Evolutionary conservation across 805 yeast species (phyloP), one percentile per base, ranked within the genome.

Genomic region (Candida succiphila): DNA sequence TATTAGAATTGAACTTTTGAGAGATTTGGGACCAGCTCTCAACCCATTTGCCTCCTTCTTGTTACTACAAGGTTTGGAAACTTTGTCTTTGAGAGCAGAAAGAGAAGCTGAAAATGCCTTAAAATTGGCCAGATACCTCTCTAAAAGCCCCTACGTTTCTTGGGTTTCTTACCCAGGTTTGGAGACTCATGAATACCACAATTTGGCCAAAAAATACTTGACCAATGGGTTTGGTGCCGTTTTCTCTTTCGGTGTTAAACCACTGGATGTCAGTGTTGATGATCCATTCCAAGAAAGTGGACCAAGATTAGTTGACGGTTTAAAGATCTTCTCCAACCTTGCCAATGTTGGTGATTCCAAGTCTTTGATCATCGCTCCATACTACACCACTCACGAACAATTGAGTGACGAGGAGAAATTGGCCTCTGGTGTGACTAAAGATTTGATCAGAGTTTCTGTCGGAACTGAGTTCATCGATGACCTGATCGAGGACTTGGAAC

Each of bases 261-360:
- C 71, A 34, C 56, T 75, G 38, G 55, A 52, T n/a, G 49, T 53
- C 20, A 54, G 60, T 27, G 60, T 64, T 7, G 72, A 63, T 25
- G 73, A 72, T 44, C 79, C 76, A 41, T 84, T 82, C 65, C 55
- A 74, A 47, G 81, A 77, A 43, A 74, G 88, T 27, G 86, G 94
- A 47, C 88, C 89, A 35, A 71, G 67, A 46, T 85, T 87, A 39
- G 95, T 85, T 39, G 95, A 88, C 59, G 64, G 62, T 46, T 73
- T 92, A 59, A 74, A 85, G 60, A 61, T 92, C 37, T 94, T 95
- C 36, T 80, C 95, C 22, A 84, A 87, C 65, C 75, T 92, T 54
- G 97, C 98, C 32, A 89, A 89, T 51, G 96, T 89, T 38, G 98
- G 98, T 54, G 98, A 89, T 53, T 78, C 89, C 32, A 92, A 89